Evolutionary conservation across 1,139 yeast species (phyloP), one percentile per base, ranked within the genome.

Genomic region (Fermentozyma sake): DNA sequence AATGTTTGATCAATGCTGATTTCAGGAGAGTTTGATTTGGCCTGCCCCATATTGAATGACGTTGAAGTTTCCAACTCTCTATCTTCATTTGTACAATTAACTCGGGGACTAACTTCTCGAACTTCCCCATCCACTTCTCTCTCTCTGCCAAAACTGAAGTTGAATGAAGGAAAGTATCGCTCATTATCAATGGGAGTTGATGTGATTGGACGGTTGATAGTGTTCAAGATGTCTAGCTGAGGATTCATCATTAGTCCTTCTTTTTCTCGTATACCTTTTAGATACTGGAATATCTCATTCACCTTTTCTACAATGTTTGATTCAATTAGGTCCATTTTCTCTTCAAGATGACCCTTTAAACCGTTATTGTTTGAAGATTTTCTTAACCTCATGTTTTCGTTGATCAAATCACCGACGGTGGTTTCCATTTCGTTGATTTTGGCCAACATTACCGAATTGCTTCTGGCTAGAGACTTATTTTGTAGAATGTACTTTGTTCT

Each of bases 401-500:
- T 31, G 14, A 32, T 29, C 24, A 42, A 31, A 9, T 34, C 43
- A 7, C 31, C 29, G 9, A 42, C 34, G 22, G 28, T 67, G 9
- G 51, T 42, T 44, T 79, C 84, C 50, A 79, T 50, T 15, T 68
- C 74, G 2, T 67, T 52, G 11, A 79, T 57, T 35, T 61, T 70
- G 18, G 63, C 44, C 55, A 68, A 55, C 47, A 79, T 54, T 13
- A 64, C 48, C 6, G 77, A 66, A 46, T 77, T 78, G 31, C 68
- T 70, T 38, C 65, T 68, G 1, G 82, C 81, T 20, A 79, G 50
- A 12, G 71, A 63, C 34, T 60, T 61, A 48, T 78, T 78, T 43
- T 78, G 79, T 5, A 35, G 34, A 2, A 32, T 21, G 14, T 31
- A 38, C 23, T 34, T 30, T 18, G 35, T 31, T 12, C 20, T 28